Conservation (phyloP, 495 filamentous ascomycete species). For the Staphylotrichum tortipilum region DNA sequence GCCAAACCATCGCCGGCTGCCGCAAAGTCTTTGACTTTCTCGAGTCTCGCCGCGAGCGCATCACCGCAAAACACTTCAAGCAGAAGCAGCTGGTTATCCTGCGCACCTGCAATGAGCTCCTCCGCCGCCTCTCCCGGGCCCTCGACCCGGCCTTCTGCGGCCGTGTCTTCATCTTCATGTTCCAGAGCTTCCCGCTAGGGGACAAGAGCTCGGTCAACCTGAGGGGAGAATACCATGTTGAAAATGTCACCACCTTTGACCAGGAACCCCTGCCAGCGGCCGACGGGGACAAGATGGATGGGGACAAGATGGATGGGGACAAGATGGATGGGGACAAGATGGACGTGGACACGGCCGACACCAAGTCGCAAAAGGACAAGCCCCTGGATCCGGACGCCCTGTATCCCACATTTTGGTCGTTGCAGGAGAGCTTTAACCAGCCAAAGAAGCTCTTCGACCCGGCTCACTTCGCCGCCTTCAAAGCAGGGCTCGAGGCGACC, state of each 20-base stretch:
- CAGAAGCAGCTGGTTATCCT: constrained; percentile 83
- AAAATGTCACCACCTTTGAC: constrained; percentile 89
- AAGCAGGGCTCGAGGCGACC: constrained; percentile 65
- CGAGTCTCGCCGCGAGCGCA: constrained; percentile 80
- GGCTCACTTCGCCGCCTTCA: constrained; percentile 66
- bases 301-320: no score
- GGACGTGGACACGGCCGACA: constrained; percentile 47
- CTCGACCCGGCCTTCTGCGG: constrained; percentile 97
- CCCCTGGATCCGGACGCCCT: constrained; percentile 58
- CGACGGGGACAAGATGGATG: no score
- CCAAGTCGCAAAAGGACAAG: constrained; percentile 16
- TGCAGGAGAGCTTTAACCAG: constrained; percentile 87
- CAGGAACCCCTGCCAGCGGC: constrained; percentile 33
- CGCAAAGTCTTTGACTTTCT: constrained; percentile 86
- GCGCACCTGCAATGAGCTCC: constrained; percentile 87
- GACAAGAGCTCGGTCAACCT: constrained; percentile 97
- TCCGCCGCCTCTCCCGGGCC: constrained; percentile 80
- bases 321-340: constrained; percentile 51
- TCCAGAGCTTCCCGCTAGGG: constrained; percentile 90
- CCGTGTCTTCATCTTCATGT: constrained; percentile 93
- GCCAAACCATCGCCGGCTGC: constrained; percentile 85
- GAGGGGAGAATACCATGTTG: constrained; percentile 88
- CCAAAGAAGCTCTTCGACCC: constrained; percentile 70
- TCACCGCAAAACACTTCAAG: constrained; percentile 76
- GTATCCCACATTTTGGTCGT: constrained; percentile 89